Conservation (phyloP, 2,329 filamentous ascomycete genomes). For the Botrytis galanthina region DNA sequence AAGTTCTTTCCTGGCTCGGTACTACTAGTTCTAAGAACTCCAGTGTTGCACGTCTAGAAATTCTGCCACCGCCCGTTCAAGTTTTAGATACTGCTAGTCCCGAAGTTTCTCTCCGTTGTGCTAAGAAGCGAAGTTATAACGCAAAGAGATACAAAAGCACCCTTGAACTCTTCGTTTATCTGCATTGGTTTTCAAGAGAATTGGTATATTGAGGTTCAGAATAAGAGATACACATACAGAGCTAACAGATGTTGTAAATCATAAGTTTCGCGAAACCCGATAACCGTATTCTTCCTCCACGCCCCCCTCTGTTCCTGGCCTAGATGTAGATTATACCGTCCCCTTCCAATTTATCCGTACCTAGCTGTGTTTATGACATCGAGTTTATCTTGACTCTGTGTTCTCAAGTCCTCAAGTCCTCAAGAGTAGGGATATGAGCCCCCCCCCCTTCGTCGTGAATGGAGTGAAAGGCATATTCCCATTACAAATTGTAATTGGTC, state of each 20-base stretch:
- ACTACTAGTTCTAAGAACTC: neutral
- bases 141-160: neutral
- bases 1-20: neutral
- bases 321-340: neutral
- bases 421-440: fast-evolving
- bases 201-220: fast-evolving
- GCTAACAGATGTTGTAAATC: neutral
- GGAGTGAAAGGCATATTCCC: neutral
- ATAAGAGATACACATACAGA: neutral
- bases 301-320: neutral
- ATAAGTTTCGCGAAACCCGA: neutral
- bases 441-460: too few relatives aligned
- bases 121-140: neutral
- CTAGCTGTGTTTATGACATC: neutral
- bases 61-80: neutral
- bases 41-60: neutral
- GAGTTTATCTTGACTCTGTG: neutral
- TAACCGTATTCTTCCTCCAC: neutral
- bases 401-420: neutral
- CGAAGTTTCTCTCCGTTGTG: neutral
- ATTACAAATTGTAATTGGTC: neutral
- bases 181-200: neutral
- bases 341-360: neutral
- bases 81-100: neutral
- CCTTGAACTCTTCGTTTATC: neutral